phyloP scores from a whole-genome alignment of 345 rosid genomes.

The Pistacia atlantica region DNA sequence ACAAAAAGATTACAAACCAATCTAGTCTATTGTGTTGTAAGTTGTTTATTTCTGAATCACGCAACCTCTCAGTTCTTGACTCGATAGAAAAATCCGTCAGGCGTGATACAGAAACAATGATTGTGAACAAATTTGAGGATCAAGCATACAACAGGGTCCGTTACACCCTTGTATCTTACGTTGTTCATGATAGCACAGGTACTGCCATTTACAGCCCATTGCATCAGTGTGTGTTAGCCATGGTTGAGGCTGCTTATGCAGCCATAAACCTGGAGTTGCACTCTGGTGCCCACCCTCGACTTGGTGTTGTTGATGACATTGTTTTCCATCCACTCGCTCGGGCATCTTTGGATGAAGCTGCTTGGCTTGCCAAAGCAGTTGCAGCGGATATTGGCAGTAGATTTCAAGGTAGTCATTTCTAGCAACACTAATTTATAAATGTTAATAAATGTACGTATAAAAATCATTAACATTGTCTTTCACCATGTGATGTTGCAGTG shows the following conservation, averaged over 20 bases:
- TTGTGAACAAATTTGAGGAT: conserved; percentile 55
- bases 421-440: too few relatives aligned
- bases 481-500: conserved; percentile 32
- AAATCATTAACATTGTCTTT: too few relatives aligned
- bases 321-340: conserved; percentile 54
- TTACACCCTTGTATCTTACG: conserved; percentile 56
- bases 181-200: conserved; percentile 43
- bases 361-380: conserved; percentile 62
- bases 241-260: conserved; percentile 55
- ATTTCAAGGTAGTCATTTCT: conserved; percentile 39
- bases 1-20: conserved; percentile 28
- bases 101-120: conserved; percentile 42
- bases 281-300: conserved; percentile 57
- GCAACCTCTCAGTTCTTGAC: conserved; percentile 46
- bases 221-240: conserved; percentile 46
- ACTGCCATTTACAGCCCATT: conserved; percentile 55
- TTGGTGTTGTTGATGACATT: conserved; percentile 65
- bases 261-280: conserved; percentile 53
- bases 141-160: conserved; percentile 51
- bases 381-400: conserved; percentile 53
- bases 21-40: conserved; percentile 57
- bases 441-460: too few relatives aligned
- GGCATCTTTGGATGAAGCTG: conserved; percentile 59
- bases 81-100: conserved; percentile 45
- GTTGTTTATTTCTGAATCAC: conserved; percentile 58